Base-by-base conservation (phyloP, 345 rosid species). In the Cardamine chenopodiifolia region DNA sequence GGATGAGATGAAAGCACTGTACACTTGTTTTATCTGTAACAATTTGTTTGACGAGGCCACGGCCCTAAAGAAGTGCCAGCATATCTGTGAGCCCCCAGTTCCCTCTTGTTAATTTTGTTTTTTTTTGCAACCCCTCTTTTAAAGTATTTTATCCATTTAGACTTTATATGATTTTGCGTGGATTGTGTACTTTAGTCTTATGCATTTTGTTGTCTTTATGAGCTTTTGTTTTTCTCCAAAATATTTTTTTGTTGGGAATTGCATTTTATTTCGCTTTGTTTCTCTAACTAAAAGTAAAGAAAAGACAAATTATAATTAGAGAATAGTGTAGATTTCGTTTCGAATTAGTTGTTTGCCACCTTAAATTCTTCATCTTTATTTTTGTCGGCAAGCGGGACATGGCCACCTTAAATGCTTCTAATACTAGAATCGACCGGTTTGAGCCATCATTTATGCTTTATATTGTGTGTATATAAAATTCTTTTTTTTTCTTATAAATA, bases 81-180 rank as follows among this genome's bases (percentile, higher is more conserved):
- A 65, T 28, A 64, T 20, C 0, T 65, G 70, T 65, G 26, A 65
- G 57, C 29, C 4, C n/a, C n/a, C n/a, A n/a, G n/a, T n/a, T n/a
- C n/a, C n/a, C n/a, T n/a, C n/a, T n/a, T n/a, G n/a, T n/a, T n/a
- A n/a, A n/a, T n/a, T n/a, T n/a, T n/a, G n/a, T n/a, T n/a, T n/a
- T n/a, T n/a, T n/a, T n/a, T n/a, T n/a, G n/a, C n/a, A n/a, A n/a
- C n/a, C n/a, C n/a, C 25, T 26, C 17, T 28, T 8, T 10, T 44
- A 44, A 1, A n/a, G 25, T 28, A 23, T 8, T 42, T 62, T 23
- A 39, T 39, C 14, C 18, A 23, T 25, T 53, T 13, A 53, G 5
- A 26, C 32, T 53, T 13, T 8, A 20, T 22, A 50, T 15, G 19
- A 18, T 26, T 54, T 26, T 54, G 2, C 13, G 0, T 25, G 11